Evolutionary conservation across 805 yeast species (phyloP), one percentile per base, ranked within the genome.

Genomic region (Monosporozyma aerobia): DNA sequence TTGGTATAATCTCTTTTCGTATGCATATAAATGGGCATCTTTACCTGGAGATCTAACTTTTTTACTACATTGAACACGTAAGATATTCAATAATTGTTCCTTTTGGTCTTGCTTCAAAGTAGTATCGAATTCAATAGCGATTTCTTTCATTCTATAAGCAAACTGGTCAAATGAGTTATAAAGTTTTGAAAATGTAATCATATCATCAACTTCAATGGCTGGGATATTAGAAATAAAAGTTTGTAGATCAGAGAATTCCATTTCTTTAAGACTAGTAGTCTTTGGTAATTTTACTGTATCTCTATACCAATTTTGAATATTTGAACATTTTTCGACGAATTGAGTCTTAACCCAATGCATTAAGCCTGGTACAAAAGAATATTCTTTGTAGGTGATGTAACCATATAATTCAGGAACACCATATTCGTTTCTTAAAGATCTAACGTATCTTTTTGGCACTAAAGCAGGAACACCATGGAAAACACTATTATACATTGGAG

Each of bases 401-500:
- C 67, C 63, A 23, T 63, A 63, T 29, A 71, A 45, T 0, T 73
- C 66, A 10, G 73, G 73, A 44, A 69, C 62, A 11, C 64, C 56
- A 55, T 83, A 83, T 62, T 83, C 89, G 13, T 70, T 69, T 11
- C 62, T 63, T 44, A 83, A 64, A 3, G 77, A 64, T 5, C 65
- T 61, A 14, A 73, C 58, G 55, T 66, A 74, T 39, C 74, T 69
- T 47, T 71, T 64, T 1, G 90, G 90, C 10, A 83, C 67, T 52
- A 81, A 76, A 2, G 81, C 79, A 23, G 77, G 71, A 22, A 79
- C 79, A 8, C 83, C 82, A 61, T 84, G 89, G 59, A 79, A 78
- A 51, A 70, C 63, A 0, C 85, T 72, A 37, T 72, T 58, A 14
- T 70, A 62, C 52, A 85, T 63, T 1, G 87, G 87, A 5, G 78